These are phyloP conservation scores for Colletotrichum sp. DNA, from an alignment of 2,329 filamentous ascomycete species.

Conservation along the genomic window DNA sequence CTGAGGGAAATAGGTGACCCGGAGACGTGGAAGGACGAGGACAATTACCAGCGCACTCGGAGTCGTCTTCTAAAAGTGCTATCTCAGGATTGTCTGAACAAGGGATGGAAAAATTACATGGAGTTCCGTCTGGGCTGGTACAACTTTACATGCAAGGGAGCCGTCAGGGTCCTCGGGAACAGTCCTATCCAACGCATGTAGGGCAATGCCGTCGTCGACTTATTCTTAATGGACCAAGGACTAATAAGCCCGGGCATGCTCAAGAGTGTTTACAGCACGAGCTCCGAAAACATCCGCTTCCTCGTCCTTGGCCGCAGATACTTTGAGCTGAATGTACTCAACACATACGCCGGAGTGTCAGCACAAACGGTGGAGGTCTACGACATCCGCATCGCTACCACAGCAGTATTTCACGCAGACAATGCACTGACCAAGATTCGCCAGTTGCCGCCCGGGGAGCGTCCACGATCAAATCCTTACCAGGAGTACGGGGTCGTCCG, in stretches of 20 bases:
- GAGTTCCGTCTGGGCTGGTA: not conserved
- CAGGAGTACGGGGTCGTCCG: not conserved
- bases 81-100: rapidly evolving
- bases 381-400: not conserved
- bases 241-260: rapidly evolving
- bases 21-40: not conserved
- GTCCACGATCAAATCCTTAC: not conserved
- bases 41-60: not conserved
- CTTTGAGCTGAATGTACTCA: not conserved
- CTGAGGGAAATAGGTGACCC: not conserved
- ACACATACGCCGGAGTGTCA: not conserved
- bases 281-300: not conserved
- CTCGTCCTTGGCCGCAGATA: not conserved
- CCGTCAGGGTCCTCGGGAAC: not conserved
- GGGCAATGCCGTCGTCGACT: not conserved
- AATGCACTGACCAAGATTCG: not conserved
- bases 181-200: not conserved
- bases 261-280: not conserved
- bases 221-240: not conserved
- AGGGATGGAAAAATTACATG: not conserved
- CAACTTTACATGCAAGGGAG: not conserved
- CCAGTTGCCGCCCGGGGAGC: not conserved
- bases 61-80: not conserved
- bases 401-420: not conserved
- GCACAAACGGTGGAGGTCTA: not conserved